phyloP scores from a whole-genome alignment of 2,329 filamentous ascomycete genomes.

The Diaporthe citri region DNA sequence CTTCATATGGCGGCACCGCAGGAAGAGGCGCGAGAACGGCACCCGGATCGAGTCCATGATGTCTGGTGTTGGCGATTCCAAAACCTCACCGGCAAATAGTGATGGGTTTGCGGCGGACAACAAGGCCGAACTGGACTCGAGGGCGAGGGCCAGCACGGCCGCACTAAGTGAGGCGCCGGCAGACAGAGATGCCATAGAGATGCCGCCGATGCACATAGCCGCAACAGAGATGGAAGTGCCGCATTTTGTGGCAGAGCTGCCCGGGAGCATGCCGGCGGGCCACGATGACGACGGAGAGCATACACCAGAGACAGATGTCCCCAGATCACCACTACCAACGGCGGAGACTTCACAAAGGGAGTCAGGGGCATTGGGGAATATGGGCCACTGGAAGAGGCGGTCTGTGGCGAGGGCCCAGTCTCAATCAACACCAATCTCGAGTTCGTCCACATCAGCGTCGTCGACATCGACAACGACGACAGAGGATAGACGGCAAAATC shows the following conservation, averaged over 20 bases:
- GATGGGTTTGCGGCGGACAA: not conserved
- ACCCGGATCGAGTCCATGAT: slow-evolving; percentile 14
- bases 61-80: slow-evolving; percentile 1
- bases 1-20: slow-evolving; percentile 21
- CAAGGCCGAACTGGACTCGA: slow-evolving; percentile 25
- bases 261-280: slow-evolving; percentile 26
- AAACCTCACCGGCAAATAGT: not conserved
- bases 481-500: not conserved
- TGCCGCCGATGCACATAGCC: slow-evolving; percentile 7
- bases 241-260: slow-evolving; percentile 22
- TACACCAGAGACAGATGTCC: not conserved
- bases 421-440: not conserved
- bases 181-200: not conserved
- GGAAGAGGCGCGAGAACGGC: slow-evolving; percentile 1
- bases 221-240: slow-evolving; percentile 23
- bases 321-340: slow-evolving; percentile 13
- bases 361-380: not conserved
- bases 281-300: not conserved
- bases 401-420: slow-evolving; percentile 1
- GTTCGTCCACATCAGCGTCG: not conserved
- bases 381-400: not conserved
- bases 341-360: slow-evolving; percentile 18
- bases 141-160: slow-evolving; percentile 1
- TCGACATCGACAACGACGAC: not conserved
- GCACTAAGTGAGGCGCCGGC: slow-evolving; percentile 5